Evolutionary conservation across 768 basidiomycete species (phyloP).

Genomic region (Crucibulum laeve): DNA sequence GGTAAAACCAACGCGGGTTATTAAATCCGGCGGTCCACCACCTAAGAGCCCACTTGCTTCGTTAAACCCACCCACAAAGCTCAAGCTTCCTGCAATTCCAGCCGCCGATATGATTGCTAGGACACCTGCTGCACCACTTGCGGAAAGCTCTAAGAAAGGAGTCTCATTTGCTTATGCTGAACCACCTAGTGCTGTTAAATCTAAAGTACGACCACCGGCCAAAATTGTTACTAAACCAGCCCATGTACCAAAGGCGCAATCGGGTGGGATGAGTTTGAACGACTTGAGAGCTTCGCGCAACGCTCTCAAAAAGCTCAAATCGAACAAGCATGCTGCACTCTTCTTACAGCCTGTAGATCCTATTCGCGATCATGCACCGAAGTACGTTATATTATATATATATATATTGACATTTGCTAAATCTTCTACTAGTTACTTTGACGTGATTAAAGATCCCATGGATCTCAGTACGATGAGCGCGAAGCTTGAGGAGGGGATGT

Average conservation of each 20-base stretch:
- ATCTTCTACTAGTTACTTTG: slow-evolving; percentile 66
- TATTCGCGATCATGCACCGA: slow-evolving; percentile 85
- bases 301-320: slow-evolving; percentile 74
- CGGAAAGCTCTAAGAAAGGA: slow-evolving; percentile 26
- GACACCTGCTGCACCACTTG: slow-evolving; percentile 23
- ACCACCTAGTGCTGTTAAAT: slow-evolving; percentile 19
- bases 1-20: slow-evolving; percentile 32
- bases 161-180: slow-evolving; percentile 33
- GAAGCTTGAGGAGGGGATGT: slow-evolving; percentile 84
- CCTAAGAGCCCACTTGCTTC: slow-evolving; percentile 35
- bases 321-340: slow-evolving; percentile 65
- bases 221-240: slow-evolving; percentile 33
- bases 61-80: slow-evolving; percentile 43
- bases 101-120: slow-evolving; percentile 19
- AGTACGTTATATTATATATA: slow-evolving; percentile 41
- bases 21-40: slow-evolving; percentile 34
- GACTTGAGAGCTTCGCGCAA: slow-evolving; percentile 75
- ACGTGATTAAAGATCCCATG: slow-evolving; percentile 90
- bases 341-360: slow-evolving; percentile 95
- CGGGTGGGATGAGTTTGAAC: slow-evolving; percentile 69
- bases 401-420: slow-evolving; percentile 8
- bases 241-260: slow-evolving; percentile 64
- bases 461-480: slow-evolving; percentile 86
- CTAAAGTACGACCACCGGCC: slow-evolving; percentile 17
- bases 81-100: slow-evolving; percentile 48